Base-by-base conservation (phyloP, 2,329 filamentous ascomycete genomes). In the Trichophyton benhamiae region DNA sequence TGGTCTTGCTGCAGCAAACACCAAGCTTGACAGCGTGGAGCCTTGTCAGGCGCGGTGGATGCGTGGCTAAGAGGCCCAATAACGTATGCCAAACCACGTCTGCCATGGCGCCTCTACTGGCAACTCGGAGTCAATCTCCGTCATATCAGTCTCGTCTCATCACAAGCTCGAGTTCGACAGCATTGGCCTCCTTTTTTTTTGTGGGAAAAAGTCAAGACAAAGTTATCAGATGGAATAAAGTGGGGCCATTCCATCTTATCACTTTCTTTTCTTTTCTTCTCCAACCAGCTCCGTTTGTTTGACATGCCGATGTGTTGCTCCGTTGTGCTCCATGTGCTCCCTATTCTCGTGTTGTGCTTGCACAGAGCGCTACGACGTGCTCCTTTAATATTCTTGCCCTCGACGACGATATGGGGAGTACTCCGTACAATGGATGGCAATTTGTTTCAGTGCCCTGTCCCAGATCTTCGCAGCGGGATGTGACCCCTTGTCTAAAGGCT, bases 141-240 rank as follows among this genome's bases (percentile, higher is more conserved):
- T 9, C 8, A 13, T 38, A 13, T 38, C 33, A 9, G 33, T 38
- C 33, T 38, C 33, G 11, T 38, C 11, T 13, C 33, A 38, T 3
- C 33, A 13, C 9, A 11, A 13, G 3, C 4, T 38, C 11, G 33
- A 13, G 3, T 13, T 38, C 11, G 33, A 13, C 33, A 13, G 33
- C 41, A 7, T 44, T 44, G n/a, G 41, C 11, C 41, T n/a, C 13
- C n/a, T 20, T 44, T 44, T 2, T 22, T 13, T 20, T 22, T 48
- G n/a, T 25, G n/a, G 3, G 44, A 11, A 48, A 20, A 52, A 52
- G 52, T 36, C 52, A 36, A 55, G 52, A 55, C 27, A 55, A 55
- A 36, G 52, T 55, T 55, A 55, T 55, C 52, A 55, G 52, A 55
- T 55, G 52, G 52, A 55, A 55, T 36, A 20, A 36, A 55, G 52